Evolutionary conservation across 176 grass and related monocot species (phyloP).

Genomic region (Calamus simplicifolius): DNA sequence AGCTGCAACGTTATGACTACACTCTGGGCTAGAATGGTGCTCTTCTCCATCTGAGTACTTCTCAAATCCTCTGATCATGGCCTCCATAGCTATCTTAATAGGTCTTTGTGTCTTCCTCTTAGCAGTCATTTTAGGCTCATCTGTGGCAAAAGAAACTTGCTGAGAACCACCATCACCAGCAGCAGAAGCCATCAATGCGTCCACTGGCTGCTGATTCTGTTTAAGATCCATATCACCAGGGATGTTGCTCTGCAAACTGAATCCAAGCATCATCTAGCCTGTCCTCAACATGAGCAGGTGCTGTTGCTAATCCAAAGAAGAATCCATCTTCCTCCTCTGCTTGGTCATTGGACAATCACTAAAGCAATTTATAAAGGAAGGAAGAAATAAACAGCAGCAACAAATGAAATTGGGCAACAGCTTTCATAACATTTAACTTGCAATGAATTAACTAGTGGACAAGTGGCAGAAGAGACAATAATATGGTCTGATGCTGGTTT

Average conservation of each 20-base stretch:
- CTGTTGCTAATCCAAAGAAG: conserved; percentile 90
- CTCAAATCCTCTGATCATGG: conserved; percentile 72
- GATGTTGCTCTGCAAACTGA: conserved; percentile 53
- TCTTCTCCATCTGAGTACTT: conserved; percentile 37
- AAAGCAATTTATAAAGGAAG: not conserved
- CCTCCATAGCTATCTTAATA: conserved; percentile 75
- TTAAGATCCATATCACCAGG: conserved; percentile 1
- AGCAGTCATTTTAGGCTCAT: not conserved
- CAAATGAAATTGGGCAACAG: no score
- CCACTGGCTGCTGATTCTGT: conserved; percentile 22
- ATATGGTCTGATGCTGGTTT: no score
- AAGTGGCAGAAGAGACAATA: no score
- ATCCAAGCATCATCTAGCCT: conserved; percentile 81
- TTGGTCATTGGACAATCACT: not conserved
- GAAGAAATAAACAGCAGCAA: no score
- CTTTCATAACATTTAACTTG: no score
- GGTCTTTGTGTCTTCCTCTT: conserved; percentile 31
- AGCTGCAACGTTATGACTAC: conserved; percentile 67
- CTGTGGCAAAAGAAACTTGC: conserved; percentile 18
- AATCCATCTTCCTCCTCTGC: conserved; percentile 43
- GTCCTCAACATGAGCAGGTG: conserved; percentile 86
- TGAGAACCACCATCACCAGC: conserved; percentile 64
- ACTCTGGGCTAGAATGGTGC: conserved; percentile 17
- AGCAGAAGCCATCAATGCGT: conserved; percentile 50
- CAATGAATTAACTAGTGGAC: no score